phyloP scores from a whole-genome alignment of 1,139 yeast genomes.

The Candida frijolesensis region DNA sequence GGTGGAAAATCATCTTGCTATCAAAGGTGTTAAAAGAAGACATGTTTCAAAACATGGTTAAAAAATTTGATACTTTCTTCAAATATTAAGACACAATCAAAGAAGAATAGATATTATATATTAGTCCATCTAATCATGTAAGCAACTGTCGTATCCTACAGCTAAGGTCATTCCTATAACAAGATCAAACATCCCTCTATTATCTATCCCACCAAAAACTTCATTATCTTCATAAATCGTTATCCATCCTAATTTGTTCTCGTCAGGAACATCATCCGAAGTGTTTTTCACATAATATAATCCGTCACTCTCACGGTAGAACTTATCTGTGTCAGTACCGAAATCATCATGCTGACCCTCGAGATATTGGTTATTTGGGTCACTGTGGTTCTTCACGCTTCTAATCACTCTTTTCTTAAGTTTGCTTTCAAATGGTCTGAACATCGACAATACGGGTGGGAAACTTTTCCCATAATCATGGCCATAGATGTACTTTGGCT shows the following conservation, averaged over 20 bases:
- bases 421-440: slow-evolving; percentile 55
- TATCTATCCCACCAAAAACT: slow-evolving; percentile 22
- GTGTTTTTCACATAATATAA: slow-evolving; percentile 46
- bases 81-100: background rate
- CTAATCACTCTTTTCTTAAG: slow-evolving; percentile 43
- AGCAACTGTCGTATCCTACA: slow-evolving; percentile 45
- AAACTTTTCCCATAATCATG: slow-evolving; percentile 23
- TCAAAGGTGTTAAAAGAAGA: slow-evolving; percentile 13
- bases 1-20: slow-evolving; percentile 15
- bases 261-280: slow-evolving; percentile 61
- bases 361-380: slow-evolving; percentile 24
- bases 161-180: slow-evolving; percentile 58
- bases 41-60: slow-evolving; percentile 11
- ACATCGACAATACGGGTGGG: slow-evolving; percentile 50
- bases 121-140: slow-evolving; percentile 1
- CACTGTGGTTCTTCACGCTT: slow-evolving; percentile 18
- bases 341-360: slow-evolving; percentile 23
- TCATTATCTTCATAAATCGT: slow-evolving; percentile 54
- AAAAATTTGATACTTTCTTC: slow-evolving; percentile 13
- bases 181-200: slow-evolving; percentile 54
- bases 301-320: slow-evolving; percentile 60
- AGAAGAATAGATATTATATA: background rate
- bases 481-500: slow-evolving; percentile 35
- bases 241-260: slow-evolving; percentile 63
- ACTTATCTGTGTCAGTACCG: slow-evolving; percentile 35